Base-by-base conservation (phyloP, 208 protist species). In the Acanthamoeba pearcei region DNA sequence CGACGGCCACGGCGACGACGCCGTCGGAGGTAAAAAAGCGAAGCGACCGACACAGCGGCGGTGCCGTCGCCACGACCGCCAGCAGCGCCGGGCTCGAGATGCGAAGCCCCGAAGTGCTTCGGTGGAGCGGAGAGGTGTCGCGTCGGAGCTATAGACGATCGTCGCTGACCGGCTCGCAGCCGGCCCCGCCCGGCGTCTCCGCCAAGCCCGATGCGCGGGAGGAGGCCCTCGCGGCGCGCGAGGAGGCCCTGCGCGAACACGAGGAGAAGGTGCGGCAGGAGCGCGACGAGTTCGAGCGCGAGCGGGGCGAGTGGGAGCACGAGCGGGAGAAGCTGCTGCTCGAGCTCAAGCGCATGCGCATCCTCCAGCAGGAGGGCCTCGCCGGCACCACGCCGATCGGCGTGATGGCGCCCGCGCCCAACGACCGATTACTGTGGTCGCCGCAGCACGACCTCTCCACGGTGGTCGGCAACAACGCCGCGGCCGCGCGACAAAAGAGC, bases 321-420 rank as follows among this genome's bases (percentile, higher is more conserved):
- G 80, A 88, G 80, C 80, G 80, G 24, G 80, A 88, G 51, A 88
- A 88, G 80, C 51, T 88, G n/a, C 51, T 88, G 51, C 80, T 88
- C 29, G 80, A 88, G 35, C 22, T 88, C 80, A 60, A 64, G 15
- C 80, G 80, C 6, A 17, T 88, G 46, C 80, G 80, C 27, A 29
- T 88, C 17, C 80, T 88, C n/a, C 74, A 53, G 22, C 74, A 53
- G 38, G 74, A 82, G 38, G 38, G 38, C 74, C 5, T 46, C 42
- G 74, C n/a, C 9, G 70, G 13, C 5, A 8, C 29, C 5, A 27
- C 66, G 24, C 22, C 62, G 62, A 24, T 15, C n/a, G 62, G 62
- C 27, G 62, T 24, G 29, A 70, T 15, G 64, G 64, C 17, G 19
- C 17, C 27, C 64, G 13, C 10, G 80, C 80, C 70, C 70, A 78